Percentiles rank a stretch among this genome's conserved stretches.
These are phyloP conservation scores for Typha latifolia DNA, from an alignment of 176 grass and related monocot genomes.

Conservation along the genomic window DNA sequence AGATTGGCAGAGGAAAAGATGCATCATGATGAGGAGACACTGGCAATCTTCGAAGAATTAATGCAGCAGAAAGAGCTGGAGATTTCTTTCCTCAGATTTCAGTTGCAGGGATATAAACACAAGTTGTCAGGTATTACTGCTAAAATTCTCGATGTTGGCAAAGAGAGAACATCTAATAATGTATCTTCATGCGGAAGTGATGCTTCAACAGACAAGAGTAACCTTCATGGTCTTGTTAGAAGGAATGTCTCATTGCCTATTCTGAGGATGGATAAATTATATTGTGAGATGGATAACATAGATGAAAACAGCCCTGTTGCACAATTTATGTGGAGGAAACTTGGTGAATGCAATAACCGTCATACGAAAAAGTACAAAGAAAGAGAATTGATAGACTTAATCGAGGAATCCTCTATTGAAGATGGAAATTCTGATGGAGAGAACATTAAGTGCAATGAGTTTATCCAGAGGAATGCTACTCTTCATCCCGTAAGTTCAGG, in stretches of 20 bases:
- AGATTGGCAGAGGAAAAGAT: constrained; percentile 85
- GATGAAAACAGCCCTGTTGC: constrained; percentile 8
- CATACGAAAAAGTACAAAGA: constrained; percentile 13
- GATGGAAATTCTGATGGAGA: constrained; percentile 4
- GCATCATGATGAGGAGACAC: constrained; percentile 40
- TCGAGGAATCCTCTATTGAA: constrained; percentile 8
- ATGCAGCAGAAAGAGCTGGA: constrained; percentile 82
- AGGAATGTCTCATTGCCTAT: constrained; percentile 55
- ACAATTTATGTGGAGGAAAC: not conserved
- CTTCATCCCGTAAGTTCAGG: constrained; percentile 8
- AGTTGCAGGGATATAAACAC: constrained; percentile 46
- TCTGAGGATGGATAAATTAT: constrained; percentile 30
- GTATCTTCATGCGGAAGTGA: constrained; percentile 19
- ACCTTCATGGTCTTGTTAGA: constrained; percentile 15
- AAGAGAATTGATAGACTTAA: constrained; percentile 12
- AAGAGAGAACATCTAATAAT: constrained; percentile 26
- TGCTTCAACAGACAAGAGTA: constrained; percentile 18
- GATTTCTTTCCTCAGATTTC: constrained; percentile 54
- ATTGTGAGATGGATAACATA: constrained; percentile 27
- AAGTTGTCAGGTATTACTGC: constrained; percentile 46
- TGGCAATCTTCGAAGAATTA: constrained; percentile 50
- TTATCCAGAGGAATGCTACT: constrained; percentile 13
- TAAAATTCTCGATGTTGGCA: constrained; percentile 31
- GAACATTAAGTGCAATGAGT: constrained; percentile 22
- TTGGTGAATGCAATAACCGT: constrained; percentile 17